phyloP scores from a whole-genome alignment of 768 basidiomycete species.

The Rhodotorula paludigena region DNA sequence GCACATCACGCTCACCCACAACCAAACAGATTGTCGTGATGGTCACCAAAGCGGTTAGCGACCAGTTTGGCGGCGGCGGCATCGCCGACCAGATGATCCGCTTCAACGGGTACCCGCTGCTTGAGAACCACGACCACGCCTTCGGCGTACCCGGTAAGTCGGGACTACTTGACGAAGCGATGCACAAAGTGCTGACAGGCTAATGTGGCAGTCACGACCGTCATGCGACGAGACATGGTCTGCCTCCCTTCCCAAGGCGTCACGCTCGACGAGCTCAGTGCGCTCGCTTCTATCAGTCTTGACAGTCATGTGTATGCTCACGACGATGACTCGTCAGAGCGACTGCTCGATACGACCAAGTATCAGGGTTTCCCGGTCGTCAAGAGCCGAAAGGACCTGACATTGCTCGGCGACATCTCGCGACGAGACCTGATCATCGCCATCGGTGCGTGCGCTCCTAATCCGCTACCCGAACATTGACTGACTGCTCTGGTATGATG shows the following conservation, averaged over 20 bases:
- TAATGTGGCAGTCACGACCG: conserved; percentile 65
- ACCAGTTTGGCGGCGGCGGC: conserved; percentile 84
- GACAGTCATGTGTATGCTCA: conserved; percentile 18
- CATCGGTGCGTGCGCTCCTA: conserved; percentile 55
- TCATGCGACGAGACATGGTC: conserved; percentile 78
- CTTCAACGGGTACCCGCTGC: conserved; percentile 94
- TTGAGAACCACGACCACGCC: conserved; percentile 90
- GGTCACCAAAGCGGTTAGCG: conserved; percentile 94
- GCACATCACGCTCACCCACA: no score
- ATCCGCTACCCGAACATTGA: conserved; percentile 14
- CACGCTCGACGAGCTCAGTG: conserved; percentile 73
- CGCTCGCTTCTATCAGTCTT: conserved; percentile 41
- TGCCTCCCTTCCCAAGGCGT: conserved; percentile 70
- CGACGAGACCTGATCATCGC: conserved; percentile 79
- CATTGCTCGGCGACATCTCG: conserved; percentile 80
- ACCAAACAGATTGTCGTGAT: conserved; percentile 78
- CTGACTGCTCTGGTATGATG: background rate
- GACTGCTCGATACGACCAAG: conserved; percentile 62
- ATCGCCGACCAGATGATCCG: conserved; percentile 96
- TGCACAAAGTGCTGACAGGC: no score
- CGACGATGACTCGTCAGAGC: conserved; percentile 53
- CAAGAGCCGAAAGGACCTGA: conserved; percentile 56
- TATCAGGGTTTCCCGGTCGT: conserved; percentile 92
- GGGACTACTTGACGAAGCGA: no score
- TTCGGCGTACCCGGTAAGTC: conserved; percentile 80